phyloP scores from a whole-genome alignment of 805 yeast genomes.

The Lachancea meyersii region DNA sequence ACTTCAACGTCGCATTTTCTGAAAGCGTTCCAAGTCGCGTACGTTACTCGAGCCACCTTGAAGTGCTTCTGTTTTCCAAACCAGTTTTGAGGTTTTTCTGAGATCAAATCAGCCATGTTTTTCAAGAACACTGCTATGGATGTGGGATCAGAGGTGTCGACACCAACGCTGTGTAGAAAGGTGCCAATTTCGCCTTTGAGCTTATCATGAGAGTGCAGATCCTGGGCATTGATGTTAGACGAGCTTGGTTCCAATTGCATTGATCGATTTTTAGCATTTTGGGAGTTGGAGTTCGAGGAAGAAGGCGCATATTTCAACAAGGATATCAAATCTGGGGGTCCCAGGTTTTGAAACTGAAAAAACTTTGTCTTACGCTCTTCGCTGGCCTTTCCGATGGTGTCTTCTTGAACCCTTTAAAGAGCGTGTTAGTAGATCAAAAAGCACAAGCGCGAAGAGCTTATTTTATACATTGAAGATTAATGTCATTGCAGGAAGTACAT shows the following conservation, averaged over 20 bases:
- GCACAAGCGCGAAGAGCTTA: not conserved
- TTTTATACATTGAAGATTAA: not conserved
- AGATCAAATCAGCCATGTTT: slow-evolving; percentile 56
- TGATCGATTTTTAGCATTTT: slow-evolving; percentile 7
- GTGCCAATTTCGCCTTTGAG: slow-evolving; percentile 57
- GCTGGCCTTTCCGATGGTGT: slow-evolving; percentile 50
- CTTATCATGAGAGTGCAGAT: slow-evolving; percentile 31
- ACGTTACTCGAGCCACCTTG: slow-evolving; percentile 66
- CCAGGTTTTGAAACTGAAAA: slow-evolving; percentile 55
- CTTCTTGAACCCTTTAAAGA: slow-evolving; percentile 46
- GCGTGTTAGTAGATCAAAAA: not conserved
- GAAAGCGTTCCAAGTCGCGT: slow-evolving; percentile 57
- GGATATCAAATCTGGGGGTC: slow-evolving; percentile 61
- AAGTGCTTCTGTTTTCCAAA: slow-evolving; percentile 67
- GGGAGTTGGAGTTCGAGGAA: slow-evolving; percentile 13
- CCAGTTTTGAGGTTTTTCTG: slow-evolving; percentile 65
- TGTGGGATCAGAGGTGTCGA: slow-evolving; percentile 70
- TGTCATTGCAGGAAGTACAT: slow-evolving; percentile 21
- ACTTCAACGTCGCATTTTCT: slow-evolving; percentile 64
- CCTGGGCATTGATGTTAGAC: slow-evolving; percentile 8
- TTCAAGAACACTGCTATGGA: slow-evolving; percentile 72
- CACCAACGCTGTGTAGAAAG: slow-evolving; percentile 66
- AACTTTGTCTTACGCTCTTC: slow-evolving; percentile 59
- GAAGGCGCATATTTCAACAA: slow-evolving; percentile 31
- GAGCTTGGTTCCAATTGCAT: slow-evolving; percentile 8